Conservation (phyloP, 805 yeast genomes). For the Alloascoidea hylecoeti region DNA sequence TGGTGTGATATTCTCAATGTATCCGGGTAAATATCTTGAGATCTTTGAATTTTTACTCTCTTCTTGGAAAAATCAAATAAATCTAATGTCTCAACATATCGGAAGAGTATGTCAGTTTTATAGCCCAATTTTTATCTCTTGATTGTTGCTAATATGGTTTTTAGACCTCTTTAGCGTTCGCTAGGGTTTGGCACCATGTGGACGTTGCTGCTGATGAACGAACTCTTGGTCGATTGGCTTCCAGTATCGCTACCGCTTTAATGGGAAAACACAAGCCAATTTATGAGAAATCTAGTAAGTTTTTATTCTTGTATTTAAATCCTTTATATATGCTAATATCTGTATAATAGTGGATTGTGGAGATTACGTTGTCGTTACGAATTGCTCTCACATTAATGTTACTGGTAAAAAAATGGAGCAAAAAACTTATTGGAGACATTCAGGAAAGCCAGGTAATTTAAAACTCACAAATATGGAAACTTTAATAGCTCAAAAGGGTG, state of each 20-base stretch:
- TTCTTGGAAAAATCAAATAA: too few relatives aligned
- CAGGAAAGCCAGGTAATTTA: slow-evolving; percentile 80
- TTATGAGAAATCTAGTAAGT: slow-evolving; percentile 38
- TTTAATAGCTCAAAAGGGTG: slow-evolving; percentile 66
- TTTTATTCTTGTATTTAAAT: neutral
- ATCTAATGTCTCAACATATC: slow-evolving; percentile 22
- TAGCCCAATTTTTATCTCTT: neutral
- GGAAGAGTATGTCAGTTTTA: slow-evolving; percentile 17
- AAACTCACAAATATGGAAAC: slow-evolving; percentile 72
- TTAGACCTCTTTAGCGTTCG: slow-evolving; percentile 56
- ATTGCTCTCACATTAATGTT: slow-evolving; percentile 68
- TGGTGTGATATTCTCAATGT: too few relatives aligned
- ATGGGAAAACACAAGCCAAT: slow-evolving; percentile 98
- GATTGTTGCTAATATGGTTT: neutral
- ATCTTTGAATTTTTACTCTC: too few relatives aligned
- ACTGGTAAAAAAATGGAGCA: slow-evolving; percentile 77
- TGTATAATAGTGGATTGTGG: slow-evolving; percentile 58
- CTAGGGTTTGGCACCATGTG: slow-evolving; percentile 91
- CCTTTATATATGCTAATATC: slow-evolving; percentile 9
- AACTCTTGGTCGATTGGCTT: slow-evolving; percentile 85
- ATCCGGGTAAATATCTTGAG: too few relatives aligned
- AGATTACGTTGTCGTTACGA: slow-evolving; percentile 93
- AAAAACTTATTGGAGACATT: slow-evolving; percentile 81
- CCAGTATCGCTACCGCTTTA: slow-evolving; percentile 72
- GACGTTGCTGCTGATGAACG: slow-evolving; percentile 77